These are phyloP conservation scores for Boletus sp. DNA, from an alignment of 768 basidiomycete genomes.

Conservation along the genomic window DNA sequence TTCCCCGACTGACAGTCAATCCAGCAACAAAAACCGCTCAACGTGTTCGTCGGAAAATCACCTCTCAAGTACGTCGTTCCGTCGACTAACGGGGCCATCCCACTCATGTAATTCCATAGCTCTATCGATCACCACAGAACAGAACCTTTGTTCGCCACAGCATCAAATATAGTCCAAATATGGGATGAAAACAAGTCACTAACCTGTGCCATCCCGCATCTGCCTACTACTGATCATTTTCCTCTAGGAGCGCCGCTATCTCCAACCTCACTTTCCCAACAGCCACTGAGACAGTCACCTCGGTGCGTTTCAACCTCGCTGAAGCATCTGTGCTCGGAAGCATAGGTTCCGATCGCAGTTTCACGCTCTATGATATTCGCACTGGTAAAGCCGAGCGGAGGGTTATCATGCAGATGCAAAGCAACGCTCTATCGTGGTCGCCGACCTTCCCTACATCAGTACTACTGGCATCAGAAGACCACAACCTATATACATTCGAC, in stretches of 20 bases:
- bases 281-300: constrained; percentile 83
- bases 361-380: constrained; percentile 93
- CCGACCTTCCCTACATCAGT: constrained; percentile 91
- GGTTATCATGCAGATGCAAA: constrained; percentile 91
- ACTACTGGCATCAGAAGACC: constrained; percentile 96
- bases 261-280: constrained; percentile 86
- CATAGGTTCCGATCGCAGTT: constrained; percentile 91
- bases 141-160: constrained; percentile 90
- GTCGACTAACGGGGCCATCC: neutral
- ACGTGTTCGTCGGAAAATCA: constrained; percentile 78
- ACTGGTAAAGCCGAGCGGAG: constrained; percentile 94
- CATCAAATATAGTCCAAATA: constrained; percentile 88
- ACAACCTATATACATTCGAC: constrained; percentile 98
- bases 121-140: constrained; percentile 92
- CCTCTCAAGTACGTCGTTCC: constrained; percentile 75
- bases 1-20: constrained; percentile 6
- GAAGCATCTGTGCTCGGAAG: constrained; percentile 95
- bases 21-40: constrained; percentile 55
- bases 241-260: constrained; percentile 69
- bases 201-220: neutral
- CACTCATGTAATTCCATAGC: constrained; percentile 38
- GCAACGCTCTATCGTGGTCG: constrained; percentile 91
- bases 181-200: constrained; percentile 94
- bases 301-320: constrained; percentile 89
- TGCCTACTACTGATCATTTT: constrained; percentile 7